Evolutionary conservation across 2,329 filamentous ascomycete species (phyloP), one percentile per base, ranked within the genome.

Genomic region (Cladosporium oxysporum): DNA sequence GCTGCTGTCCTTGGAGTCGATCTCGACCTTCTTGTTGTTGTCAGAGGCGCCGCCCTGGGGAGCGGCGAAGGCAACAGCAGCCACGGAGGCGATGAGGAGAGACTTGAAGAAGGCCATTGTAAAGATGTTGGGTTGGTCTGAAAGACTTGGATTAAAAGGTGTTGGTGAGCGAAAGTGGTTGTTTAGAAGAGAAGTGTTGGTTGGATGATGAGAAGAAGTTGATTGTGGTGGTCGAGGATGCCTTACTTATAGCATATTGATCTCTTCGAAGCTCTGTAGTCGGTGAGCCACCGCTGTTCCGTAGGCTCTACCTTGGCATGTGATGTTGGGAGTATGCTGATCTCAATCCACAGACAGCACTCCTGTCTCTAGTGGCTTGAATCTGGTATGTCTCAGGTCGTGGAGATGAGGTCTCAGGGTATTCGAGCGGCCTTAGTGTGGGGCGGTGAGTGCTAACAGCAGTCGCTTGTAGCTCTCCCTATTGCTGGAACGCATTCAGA

Each of bases 81-180:
- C 61, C 61, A 63, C 61, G 61, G 61, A 63, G 61, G 61, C 61
- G 61, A 63, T 63, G 61, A 63, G 21, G 61, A 63, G 61, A 63
- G 61, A 55, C 61, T 63, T 63, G 61, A 57, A 63, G 61, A 63
- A 63, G 61, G 61, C 50, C 61, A 63, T 63, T 63, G n/a, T 63
- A 23, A 63, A 63, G 50, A 35, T 63, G 23, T 63, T 63, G 61
- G 61, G 59, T 62, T 62, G 61, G 61, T 63, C 61, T 63, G 50
- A 63, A 63, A 63, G 61, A 63, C 61, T 47, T 47, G 61, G 59
- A 37, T 62, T 62, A 62, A 53, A 55, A 53, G n/a, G 44, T 62
- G 61, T 29, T 52, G 44, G 16, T 63, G 23, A 63, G 61, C 61
- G 61, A 63, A 47, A 57, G 61, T 63, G 61, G 50, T 57, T 57